Conservation (phyloP, 2,329 filamentous ascomycete genomes). For the Camillea tinctor region DNA sequence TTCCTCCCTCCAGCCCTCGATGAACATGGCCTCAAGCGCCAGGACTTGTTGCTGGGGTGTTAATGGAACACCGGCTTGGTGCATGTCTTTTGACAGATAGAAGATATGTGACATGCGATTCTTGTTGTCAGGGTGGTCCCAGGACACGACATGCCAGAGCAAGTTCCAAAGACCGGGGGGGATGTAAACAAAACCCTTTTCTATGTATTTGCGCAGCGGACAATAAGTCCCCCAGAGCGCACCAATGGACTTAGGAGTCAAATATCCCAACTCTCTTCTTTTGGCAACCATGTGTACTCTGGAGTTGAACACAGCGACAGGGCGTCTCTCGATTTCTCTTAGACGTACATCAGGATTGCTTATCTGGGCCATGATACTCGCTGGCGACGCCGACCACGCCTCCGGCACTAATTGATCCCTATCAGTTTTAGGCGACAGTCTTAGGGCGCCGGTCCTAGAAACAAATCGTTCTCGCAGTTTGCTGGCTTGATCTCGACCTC, state of each 20-base stretch:
- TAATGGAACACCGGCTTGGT: conserved; percentile 54
- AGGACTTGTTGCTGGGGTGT: conserved; percentile 59
- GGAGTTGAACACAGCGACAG: conserved; percentile 19
- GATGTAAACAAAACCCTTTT: conserved; percentile 37
- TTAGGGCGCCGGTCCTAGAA: neutral
- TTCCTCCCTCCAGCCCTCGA: conserved; percentile 57
- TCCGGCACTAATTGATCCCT: conserved; percentile 11
- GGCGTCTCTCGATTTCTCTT: neutral
- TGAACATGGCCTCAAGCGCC: conserved; percentile 67
- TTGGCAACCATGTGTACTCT: conserved; percentile 9
- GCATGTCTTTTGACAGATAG: conserved; percentile 64
- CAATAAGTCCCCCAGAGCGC: conserved; percentile 39
- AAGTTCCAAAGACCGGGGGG: conserved; percentile 60
- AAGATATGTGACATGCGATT: conserved; percentile 61
- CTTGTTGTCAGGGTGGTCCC: conserved; percentile 47
- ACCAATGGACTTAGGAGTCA: conserved; percentile 17
- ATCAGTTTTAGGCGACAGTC: conserved; percentile 2
- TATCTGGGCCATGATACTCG: no score
- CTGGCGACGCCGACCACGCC: neutral
- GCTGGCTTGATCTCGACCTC: conserved; percentile 30
- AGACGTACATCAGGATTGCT: conserved; percentile 1
- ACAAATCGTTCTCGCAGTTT: conserved; percentile 27
- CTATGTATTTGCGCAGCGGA: conserved; percentile 22
- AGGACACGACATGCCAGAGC: conserved; percentile 63
- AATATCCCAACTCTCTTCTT: conserved; percentile 11